These are phyloP conservation scores for Calocybe indica DNA, from an alignment of 768 basidiomycete species.

Conservation along the genomic window DNA sequence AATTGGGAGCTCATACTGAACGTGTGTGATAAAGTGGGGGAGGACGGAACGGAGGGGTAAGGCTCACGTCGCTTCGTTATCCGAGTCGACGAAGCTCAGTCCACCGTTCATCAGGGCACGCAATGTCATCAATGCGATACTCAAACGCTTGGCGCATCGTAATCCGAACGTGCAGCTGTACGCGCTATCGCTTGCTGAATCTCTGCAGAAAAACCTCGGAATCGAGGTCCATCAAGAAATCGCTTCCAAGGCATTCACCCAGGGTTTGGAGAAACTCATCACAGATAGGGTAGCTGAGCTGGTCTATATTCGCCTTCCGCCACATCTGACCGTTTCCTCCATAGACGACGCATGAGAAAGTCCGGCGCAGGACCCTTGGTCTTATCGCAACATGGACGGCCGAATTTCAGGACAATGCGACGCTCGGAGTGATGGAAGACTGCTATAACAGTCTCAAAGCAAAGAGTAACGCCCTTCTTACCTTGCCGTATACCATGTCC, in stretches of 20 bases:
- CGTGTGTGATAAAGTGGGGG: conserved; percentile 93
- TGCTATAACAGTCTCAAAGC: conserved; percentile 75
- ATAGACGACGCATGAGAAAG: conserved; percentile 88
- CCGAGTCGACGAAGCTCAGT: not conserved
- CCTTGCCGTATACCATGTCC: not conserved
- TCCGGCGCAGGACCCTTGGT: conserved; percentile 65
- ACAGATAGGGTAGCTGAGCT: conserved; percentile 68
- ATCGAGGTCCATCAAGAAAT: conserved; percentile 80
- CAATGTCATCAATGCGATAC: conserved; percentile 73
- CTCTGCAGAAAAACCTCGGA: conserved; percentile 88
- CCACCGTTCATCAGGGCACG: conserved; percentile 55
- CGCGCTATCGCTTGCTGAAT: conserved; percentile 80
- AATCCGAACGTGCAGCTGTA: conserved; percentile 97
- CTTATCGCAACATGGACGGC: conserved; percentile 80
- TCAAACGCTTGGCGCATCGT: conserved; percentile 89
- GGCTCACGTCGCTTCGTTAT: conserved; percentile 14
- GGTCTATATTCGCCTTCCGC: not conserved
- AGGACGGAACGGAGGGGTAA: conserved; percentile 84
- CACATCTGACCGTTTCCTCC: not conserved
- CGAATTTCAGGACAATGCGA: conserved; percentile 75
- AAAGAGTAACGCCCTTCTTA: conserved; percentile 52
- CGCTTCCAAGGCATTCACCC: conserved; percentile 85
- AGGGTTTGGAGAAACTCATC: conserved; percentile 80
- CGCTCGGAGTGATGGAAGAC: conserved; percentile 87
- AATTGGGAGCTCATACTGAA: conserved; percentile 95